phyloP scores from a whole-genome alignment of 805 yeast genomes.

The Candida fluviatilis region DNA sequence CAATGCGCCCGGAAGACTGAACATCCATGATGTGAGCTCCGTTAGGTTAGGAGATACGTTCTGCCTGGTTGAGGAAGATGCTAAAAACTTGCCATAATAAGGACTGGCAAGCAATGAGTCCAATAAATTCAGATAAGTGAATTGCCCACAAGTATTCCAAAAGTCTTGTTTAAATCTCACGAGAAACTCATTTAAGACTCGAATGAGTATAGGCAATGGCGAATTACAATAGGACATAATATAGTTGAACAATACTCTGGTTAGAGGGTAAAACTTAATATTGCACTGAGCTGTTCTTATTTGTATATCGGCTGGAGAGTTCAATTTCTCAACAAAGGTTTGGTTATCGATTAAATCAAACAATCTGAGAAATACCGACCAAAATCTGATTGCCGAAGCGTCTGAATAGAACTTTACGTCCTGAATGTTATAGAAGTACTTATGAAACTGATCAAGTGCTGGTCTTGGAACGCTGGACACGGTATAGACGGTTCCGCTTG shows the following conservation, averaged over 20 bases:
- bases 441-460: constrained; percentile 51
- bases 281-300: constrained; percentile 23
- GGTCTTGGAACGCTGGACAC: constrained; percentile 16
- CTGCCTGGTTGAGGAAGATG: constrained; percentile 1
- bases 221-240: constrained; percentile 45
- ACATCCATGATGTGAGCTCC: constrained; percentile 48
- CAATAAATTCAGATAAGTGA: constrained; percentile 49
- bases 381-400: constrained; percentile 39
- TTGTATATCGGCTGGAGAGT: constrained; percentile 25
- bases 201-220: constrained; percentile 54
- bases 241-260: constrained; percentile 46
- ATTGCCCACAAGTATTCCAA: constrained; percentile 56
- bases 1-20: constrained; percentile 34
- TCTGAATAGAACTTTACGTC: constrained; percentile 46
- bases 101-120: constrained; percentile 60
- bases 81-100: constrained; percentile 36
- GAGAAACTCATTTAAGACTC: constrained; percentile 46
- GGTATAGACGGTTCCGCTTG: constrained; percentile 3
- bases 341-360: constrained; percentile 30
- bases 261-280: constrained; percentile 32
- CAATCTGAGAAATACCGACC: constrained; percentile 40
- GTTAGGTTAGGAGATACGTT: background rate
- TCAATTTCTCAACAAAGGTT: constrained; percentile 26
- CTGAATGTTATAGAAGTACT: constrained; percentile 51
- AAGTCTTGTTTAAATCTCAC: constrained; percentile 38